Evolutionary conservation across 1,139 yeast species (phyloP).

Genomic region (Yamadazyma mexicana): DNA sequence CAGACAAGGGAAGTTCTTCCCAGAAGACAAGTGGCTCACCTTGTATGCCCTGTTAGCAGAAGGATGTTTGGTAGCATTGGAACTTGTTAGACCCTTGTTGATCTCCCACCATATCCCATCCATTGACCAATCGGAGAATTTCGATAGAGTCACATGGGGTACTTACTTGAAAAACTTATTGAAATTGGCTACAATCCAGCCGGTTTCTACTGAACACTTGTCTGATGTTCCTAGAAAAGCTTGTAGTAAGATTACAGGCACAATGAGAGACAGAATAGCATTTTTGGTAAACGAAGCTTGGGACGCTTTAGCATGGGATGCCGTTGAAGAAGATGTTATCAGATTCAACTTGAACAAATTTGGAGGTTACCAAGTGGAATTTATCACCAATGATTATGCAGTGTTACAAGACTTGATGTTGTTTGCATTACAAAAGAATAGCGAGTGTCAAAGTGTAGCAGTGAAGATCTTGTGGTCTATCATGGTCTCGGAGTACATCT

Average conservation of each 20-base stretch:
- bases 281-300: conserved; percentile 59
- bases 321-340: conserved; percentile 55
- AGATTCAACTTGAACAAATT: conserved; percentile 64
- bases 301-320: conserved; percentile 74
- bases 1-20: conserved; percentile 60
- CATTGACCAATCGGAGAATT: conserved; percentile 45
- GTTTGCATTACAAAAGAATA: conserved; percentile 68
- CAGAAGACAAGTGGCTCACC: conserved; percentile 69
- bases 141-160: conserved; percentile 64
- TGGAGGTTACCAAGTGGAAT: conserved; percentile 74
- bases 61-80: conserved; percentile 58
- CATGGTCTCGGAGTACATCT: conserved; percentile 63
- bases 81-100: conserved; percentile 56
- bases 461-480: conserved; percentile 72
- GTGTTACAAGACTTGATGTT: conserved; percentile 66
- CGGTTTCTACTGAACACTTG: conserved; percentile 62
- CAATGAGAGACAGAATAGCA: conserved; percentile 63
- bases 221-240: conserved; percentile 76
- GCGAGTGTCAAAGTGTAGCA: conserved; percentile 63
- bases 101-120: conserved; percentile 55
- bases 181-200: conserved; percentile 52
- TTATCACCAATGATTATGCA: conserved; percentile 59
- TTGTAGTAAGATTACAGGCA: conserved; percentile 62
- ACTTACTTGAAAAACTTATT: conserved; percentile 60
- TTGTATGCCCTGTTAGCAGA: conserved; percentile 62